Conservation (phyloP, 31 red algal genomes). For the Asparagopsis taxiformis region DNA sequence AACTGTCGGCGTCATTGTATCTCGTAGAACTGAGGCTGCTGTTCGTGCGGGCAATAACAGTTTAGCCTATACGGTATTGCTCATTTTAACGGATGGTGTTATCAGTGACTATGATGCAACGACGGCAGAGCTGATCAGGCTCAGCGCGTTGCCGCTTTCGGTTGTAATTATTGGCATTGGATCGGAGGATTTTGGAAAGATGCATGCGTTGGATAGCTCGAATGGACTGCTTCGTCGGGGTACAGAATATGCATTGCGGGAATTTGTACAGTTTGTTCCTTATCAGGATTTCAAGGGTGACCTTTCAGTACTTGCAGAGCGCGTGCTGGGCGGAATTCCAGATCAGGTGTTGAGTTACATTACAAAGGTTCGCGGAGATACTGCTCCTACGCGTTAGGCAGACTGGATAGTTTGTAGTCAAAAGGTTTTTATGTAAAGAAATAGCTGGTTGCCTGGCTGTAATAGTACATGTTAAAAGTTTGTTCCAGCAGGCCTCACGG, state of each 20-base stretch:
- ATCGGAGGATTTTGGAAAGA: slow-evolving; percentile 67
- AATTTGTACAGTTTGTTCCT: slow-evolving; percentile 84
- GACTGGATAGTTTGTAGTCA: background rate
- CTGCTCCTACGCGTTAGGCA: slow-evolving; percentile 19
- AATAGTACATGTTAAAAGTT: background rate
- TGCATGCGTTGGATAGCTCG: slow-evolving; percentile 59
- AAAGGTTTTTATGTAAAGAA: background rate
- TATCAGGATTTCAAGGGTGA: slow-evolving; percentile 71
- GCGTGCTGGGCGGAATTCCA: slow-evolving; percentile 60
- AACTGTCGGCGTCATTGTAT: slow-evolving; percentile 57
- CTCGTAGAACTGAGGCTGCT: slow-evolving; percentile 44
- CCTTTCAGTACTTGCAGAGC: slow-evolving; percentile 37
- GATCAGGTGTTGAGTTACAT: slow-evolving; percentile 69
- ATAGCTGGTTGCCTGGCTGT: background rate
- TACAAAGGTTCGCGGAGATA: slow-evolving; percentile 49
- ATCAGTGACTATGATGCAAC: slow-evolving; percentile 67
- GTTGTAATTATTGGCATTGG: slow-evolving; percentile 82
- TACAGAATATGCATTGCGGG: slow-evolving; percentile 51
- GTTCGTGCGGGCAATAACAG: slow-evolving; percentile 56
- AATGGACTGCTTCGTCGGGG: slow-evolving; percentile 54
- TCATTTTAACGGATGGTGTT: slow-evolving; percentile 77
- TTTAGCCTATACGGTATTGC: slow-evolving; percentile 67
- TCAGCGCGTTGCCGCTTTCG: slow-evolving; percentile 62
- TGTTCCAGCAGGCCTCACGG: background rate
- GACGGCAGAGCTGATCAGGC: slow-evolving; percentile 55